These are phyloP conservation scores for Tympanopsis confertula DNA, from an alignment of 2,329 filamentous ascomycete species.

Conservation along the genomic window DNA sequence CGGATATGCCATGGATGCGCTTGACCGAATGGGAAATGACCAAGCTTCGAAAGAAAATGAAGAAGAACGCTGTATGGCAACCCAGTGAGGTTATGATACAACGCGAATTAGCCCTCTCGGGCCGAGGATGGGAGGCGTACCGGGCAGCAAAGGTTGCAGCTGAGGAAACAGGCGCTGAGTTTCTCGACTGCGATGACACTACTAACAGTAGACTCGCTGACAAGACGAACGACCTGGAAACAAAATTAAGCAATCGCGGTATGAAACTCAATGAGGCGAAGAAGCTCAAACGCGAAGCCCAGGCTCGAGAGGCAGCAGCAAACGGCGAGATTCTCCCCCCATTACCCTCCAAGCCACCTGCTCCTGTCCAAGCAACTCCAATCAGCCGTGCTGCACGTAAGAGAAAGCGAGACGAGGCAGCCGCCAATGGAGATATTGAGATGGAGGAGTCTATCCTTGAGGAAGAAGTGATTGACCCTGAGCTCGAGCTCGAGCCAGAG, in stretches of 20 bases:
- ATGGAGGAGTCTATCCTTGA: not conserved
- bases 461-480: no score
- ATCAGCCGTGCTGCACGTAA: no score
- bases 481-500: no score
- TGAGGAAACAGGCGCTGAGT: constrained; percentile 34
- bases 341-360: no score
- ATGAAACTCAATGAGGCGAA: constrained; percentile 51
- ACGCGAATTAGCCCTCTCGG: constrained; percentile 46
- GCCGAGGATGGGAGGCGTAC: constrained; percentile 38
- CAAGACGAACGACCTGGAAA: constrained; percentile 29
- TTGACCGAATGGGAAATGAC: constrained; percentile 60
- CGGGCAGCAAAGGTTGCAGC: constrained; percentile 34
- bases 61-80: constrained; percentile 60
- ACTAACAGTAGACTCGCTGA: constrained; percentile 24
- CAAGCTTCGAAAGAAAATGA: constrained; percentile 55
- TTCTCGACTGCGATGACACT: constrained; percentile 41
- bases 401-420: no score
- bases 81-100: constrained; percentile 57
- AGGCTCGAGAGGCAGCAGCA: constrained; percentile 34
- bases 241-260: constrained; percentile 41
- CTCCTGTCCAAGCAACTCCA: no score
- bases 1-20: constrained; percentile 50
- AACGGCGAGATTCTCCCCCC: no score
- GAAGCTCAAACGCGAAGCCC: constrained; percentile 44
- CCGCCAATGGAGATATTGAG: not conserved